phyloP scores from a whole-genome alignment of 2,329 filamentous ascomycete genomes.

The Aspergillus intermedius region DNA sequence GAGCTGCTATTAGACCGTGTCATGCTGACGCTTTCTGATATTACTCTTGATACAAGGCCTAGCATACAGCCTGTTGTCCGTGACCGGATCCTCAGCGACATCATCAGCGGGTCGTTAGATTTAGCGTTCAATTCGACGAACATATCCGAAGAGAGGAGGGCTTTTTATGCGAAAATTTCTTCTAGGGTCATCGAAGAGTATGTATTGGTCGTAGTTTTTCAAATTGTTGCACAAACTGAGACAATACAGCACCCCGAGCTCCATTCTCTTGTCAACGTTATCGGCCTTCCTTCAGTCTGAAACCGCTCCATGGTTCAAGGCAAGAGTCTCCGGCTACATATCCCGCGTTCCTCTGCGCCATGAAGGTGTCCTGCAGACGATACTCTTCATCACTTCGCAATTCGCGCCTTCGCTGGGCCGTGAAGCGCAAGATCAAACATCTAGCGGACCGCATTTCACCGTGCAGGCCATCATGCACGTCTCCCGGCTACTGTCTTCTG shows the following conservation, averaged over 20 bases:
- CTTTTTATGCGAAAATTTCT: slow-evolving; percentile 18
- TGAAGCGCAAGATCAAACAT: slow-evolving; percentile 21
- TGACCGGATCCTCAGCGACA: slow-evolving; percentile 35
- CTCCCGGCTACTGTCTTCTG: slow-evolving; percentile 36
- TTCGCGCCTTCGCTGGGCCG: slow-evolving; percentile 35
- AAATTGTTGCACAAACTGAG: slow-evolving; percentile 9
- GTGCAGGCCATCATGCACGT: slow-evolving; percentile 41
- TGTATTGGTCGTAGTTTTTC: slow-evolving; percentile 1
- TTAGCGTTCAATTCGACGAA: slow-evolving; percentile 31
- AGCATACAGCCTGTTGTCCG: slow-evolving; percentile 35
- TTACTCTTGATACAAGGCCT: slow-evolving; percentile 25
- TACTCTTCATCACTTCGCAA: slow-evolving; percentile 38
- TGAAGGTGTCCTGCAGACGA: slow-evolving; percentile 37
- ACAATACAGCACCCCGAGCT: slow-evolving; percentile 28
- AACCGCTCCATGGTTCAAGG: slow-evolving; percentile 34
- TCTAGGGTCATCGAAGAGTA: slow-evolving; percentile 31
- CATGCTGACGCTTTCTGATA: slow-evolving; percentile 20
- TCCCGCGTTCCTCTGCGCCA: slow-evolving; percentile 34
- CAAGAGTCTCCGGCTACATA: slow-evolving; percentile 29
- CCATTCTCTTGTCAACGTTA: slow-evolving; percentile 29
- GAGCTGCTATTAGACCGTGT: slow-evolving; percentile 26
- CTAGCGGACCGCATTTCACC: slow-evolving; percentile 34
- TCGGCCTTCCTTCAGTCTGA: slow-evolving; percentile 34
- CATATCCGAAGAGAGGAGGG: slow-evolving; percentile 10
- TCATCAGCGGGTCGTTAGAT: slow-evolving; percentile 34